Percentiles rank a stretch among this genome's conserved stretches.
phyloP scores from a whole-genome alignment of 78 protist genomes.

The Dictyostelium capitatum region DNA sequence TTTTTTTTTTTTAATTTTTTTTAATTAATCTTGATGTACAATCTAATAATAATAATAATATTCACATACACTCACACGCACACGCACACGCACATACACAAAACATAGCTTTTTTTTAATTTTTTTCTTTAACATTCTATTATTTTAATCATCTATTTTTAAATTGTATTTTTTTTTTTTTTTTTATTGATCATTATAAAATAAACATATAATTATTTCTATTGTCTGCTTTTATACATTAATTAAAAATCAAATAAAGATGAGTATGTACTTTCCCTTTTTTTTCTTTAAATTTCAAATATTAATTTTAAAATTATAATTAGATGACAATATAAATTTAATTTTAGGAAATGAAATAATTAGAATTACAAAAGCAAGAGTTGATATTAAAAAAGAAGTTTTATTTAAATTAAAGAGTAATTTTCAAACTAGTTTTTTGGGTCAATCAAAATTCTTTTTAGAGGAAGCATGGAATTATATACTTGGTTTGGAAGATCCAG shows the following conservation, averaged over 20 bases:
- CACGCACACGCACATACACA: no score
- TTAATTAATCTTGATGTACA: no score
- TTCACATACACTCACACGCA: no score
- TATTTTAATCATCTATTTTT: no score
- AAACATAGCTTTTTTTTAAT: no score
- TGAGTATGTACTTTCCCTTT: neutral
- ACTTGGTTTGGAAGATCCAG: neutral
- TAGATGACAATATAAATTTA: neutral
- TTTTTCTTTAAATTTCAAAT: neutral
- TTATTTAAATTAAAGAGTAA: neutral
- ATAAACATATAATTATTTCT: neutral
- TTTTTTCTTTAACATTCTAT: no score
- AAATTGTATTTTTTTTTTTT: no score
- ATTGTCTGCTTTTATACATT: neutral
- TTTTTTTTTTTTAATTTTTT: no score
- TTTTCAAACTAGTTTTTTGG: slow-evolving; percentile 16
- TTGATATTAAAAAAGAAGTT: slow-evolving; percentile 3
- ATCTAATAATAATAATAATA: no score
- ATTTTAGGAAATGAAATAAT: slow-evolving; percentile 3
- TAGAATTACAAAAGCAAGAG: slow-evolving; percentile 4
- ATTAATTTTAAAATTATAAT: neutral
- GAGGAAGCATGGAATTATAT: slow-evolving; percentile 2
- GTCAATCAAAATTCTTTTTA: slow-evolving; percentile 8
- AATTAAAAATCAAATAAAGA: no score
- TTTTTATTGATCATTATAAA: neutral